Conservation (phyloP, 495 filamentous ascomycete genomes). For the Trichoderma reesei region DNA sequence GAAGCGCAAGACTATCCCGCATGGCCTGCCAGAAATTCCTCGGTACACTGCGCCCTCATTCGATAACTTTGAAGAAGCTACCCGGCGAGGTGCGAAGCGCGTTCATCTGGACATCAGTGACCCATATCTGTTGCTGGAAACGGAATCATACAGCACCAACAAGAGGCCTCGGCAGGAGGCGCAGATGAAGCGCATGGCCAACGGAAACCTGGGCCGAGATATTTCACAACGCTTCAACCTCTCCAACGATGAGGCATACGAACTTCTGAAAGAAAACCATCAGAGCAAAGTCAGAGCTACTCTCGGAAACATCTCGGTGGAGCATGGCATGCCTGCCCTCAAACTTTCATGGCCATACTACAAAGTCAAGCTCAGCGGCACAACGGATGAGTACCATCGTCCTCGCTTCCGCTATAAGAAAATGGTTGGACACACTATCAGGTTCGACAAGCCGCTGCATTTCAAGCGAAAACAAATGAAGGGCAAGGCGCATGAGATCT, state of each 20-base stretch:
- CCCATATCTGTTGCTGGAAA: constrained; percentile 64
- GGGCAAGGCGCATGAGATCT: constrained; percentile 65
- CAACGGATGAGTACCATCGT: constrained; percentile 84
- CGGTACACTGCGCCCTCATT: constrained; percentile 34
- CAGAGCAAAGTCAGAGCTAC: constrained; percentile 91
- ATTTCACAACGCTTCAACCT: constrained; percentile 83
- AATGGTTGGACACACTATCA: constrained; percentile 40
- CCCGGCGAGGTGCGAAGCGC: constrained; percentile 58
- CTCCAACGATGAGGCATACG: constrained; percentile 91
- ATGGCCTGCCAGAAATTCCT: constrained; percentile 33
- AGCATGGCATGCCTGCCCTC: constrained; percentile 84
- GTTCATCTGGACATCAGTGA: constrained; percentile 86
- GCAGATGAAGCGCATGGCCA: constrained; percentile 45
- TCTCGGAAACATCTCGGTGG: constrained; percentile 72
- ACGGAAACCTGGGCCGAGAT: constrained; percentile 45
- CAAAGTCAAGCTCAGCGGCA: constrained; percentile 66
- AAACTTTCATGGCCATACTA: constrained; percentile 92
- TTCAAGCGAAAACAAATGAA: constrained; percentile 75
- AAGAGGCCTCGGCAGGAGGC: constrained; percentile 34
- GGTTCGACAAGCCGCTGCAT: constrained; percentile 49
- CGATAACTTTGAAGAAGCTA: constrained; percentile 48
- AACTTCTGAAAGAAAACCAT: constrained; percentile 90
- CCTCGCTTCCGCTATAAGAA: constrained; percentile 53
- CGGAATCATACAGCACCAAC: constrained; percentile 41
- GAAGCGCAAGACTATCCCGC: constrained; percentile 25